Percentiles rank a stretch among this genome's conserved stretches.
phyloP scores from a whole-genome alignment of 1,284 basidiomycete genomes.

The Flammula alnicola region DNA sequence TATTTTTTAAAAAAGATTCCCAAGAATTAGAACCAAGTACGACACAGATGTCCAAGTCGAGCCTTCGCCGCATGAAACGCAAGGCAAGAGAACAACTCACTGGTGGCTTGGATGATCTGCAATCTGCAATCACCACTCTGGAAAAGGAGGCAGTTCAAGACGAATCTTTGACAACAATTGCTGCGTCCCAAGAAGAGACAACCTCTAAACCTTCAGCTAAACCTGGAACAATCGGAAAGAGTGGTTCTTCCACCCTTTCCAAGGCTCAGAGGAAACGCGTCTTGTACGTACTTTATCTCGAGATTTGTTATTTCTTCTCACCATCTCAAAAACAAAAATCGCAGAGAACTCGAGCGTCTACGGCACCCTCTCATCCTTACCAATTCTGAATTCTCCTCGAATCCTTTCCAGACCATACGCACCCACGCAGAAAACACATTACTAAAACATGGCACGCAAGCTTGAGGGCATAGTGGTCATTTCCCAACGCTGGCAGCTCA shows the following conservation, averaged over 20 bases:
- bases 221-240: conserved; percentile 69
- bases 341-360: conserved; percentile 67
- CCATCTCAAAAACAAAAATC: not conserved
- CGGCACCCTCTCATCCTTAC: conserved; percentile 75
- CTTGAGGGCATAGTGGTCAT: conserved; percentile 5
- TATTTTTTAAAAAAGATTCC: conserved; percentile 1
- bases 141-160: conserved; percentile 38
- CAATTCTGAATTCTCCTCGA: conserved; percentile 66
- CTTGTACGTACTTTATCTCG: conserved; percentile 56
- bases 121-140: conserved; percentile 57
- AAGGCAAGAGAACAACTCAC: conserved; percentile 74
- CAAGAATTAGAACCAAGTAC: conserved; percentile 59
- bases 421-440: conserved; percentile 83
- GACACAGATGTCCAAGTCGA: conserved; percentile 76
- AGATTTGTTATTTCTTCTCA: conserved; percentile 8
- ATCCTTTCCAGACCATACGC: conserved; percentile 80
- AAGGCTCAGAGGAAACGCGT: conserved; percentile 69
- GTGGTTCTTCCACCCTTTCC: conserved; percentile 63
- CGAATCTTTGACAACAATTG: conserved; percentile 21
- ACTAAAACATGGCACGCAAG: conserved; percentile 32
- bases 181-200: conserved; percentile 28
- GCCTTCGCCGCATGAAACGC: conserved; percentile 70
- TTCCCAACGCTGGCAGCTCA: conserved; percentile 1
- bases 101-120: conserved; percentile 62
- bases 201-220: conserved; percentile 30